phyloP scores from a whole-genome alignment of 1,284 basidiomycete genomes.

The Somion occarium region DNA sequence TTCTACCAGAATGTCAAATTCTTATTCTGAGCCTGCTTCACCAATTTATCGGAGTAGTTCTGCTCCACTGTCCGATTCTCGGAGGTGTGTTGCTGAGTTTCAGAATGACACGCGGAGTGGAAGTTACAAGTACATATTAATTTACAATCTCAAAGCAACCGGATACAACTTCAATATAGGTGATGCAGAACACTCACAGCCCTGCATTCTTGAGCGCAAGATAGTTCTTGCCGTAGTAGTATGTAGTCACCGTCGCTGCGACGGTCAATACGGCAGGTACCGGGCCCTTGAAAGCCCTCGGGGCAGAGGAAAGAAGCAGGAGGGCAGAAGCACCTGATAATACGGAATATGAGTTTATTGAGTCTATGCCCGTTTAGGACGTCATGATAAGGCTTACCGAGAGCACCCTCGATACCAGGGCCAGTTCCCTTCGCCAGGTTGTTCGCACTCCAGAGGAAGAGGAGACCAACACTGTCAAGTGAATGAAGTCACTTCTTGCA shows the following conservation, averaged over 20 bases:
- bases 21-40: conserved; percentile 50
- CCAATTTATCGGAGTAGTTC: not conserved
- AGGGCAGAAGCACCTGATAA: conserved; percentile 69
- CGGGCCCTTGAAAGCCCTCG: conserved; percentile 72
- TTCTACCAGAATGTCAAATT: conserved; percentile 91
- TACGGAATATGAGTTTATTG: not conserved
- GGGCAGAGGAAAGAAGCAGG: conserved; percentile 74
- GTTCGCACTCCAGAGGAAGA: conserved; percentile 75
- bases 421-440: conserved; percentile 66
- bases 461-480: conserved; percentile 57
- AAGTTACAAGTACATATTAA: too few species aligned
- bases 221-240: conserved; percentile 70
- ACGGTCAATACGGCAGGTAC: conserved; percentile 65
- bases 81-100: not conserved
- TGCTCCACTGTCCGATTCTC: not conserved
- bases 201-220: conserved; percentile 26
- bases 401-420: conserved; percentile 71
- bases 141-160: not conserved
- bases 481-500: not conserved
- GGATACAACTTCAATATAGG: not conserved
- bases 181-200: not conserved
- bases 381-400: conserved; percentile 45
- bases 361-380: not conserved
- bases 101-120: not conserved
- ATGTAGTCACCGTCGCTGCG: conserved; percentile 55